Base-by-base conservation (phyloP, 768 basidiomycete species). In the Amylocystis lapponica region DNA sequence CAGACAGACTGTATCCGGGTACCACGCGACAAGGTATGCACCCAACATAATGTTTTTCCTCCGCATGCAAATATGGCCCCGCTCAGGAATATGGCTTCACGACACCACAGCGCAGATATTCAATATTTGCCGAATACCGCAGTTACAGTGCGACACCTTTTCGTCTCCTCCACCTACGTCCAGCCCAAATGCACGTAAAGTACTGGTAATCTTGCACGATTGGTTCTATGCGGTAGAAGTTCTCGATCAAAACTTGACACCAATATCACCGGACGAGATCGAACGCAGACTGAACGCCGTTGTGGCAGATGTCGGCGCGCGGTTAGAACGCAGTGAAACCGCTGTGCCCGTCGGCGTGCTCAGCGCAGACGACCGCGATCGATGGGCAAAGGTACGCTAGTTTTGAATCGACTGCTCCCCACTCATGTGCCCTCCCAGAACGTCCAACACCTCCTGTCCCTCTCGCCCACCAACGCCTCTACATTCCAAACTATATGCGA, bases 211-310 rank as follows among this genome's bases (percentile, higher is more conserved):
- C 61, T 64, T 83, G 5, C 76, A 85, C 49, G 82, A 87, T 63
- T 89, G 81, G 75, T 79, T 79, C 52, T 96, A 96, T 55, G 69
- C 79, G 1, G 67, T 97, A 44, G 76, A 79, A 22, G 83, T 88
- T 1, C 78, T 81, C 52, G 67, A 72, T 19, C 62, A 68, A 12
- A 62, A 62, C 37, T 46, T 46, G 16, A 55, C 47, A 3, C 48
- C 45, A 1, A 40, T 76, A 21, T 50, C 66, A 3, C 59, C 63
- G 1, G 63, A 55, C 3, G 63, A 61, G 19, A 67, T 83, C 8
- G 79, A 81, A 50, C 52, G 54, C 13, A 59, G 68, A 7, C 52
- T 85, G 22, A 61, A 63, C 55, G 61, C 60, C 1, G 65, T 75
- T 2, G 74, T 75, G 1, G 43, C 54, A 2, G 92, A 96, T 56